These are phyloP conservation scores for Leishmania amazonensis DNA, from an alignment of 208 protist species.

Conservation along the genomic window DNA sequence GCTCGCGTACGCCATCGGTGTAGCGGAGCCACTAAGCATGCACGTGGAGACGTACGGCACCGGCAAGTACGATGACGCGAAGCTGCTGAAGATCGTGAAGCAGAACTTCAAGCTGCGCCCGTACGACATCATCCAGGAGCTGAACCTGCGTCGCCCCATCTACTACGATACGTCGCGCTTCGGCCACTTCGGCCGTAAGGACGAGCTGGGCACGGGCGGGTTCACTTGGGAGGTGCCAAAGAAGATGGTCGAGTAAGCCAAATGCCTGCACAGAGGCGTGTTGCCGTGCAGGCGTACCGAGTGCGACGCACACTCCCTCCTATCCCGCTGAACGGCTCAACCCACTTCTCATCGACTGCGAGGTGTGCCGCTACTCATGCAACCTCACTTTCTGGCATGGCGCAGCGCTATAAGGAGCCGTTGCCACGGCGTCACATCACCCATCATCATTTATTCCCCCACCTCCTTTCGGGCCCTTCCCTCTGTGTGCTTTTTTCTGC, in stretches of 20 bases:
- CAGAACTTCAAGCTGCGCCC: conserved; percentile 99
- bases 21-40: conserved; percentile 97
- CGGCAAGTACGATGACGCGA: conserved; percentile 79
- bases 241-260: conserved; percentile 82
- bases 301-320: background rate
- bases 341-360: background rate
- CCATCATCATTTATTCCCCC: background rate
- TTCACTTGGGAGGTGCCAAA: conserved; percentile 99
- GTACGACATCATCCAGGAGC: conserved; percentile 96
- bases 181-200: conserved; percentile 99
- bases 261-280: background rate
- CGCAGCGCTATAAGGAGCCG: background rate
- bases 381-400: background rate
- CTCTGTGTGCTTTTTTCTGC: background rate
- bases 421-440: background rate
- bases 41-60: conserved; percentile 99
- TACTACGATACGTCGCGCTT: conserved; percentile 98
- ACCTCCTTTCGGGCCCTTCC: background rate
- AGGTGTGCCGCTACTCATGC: background rate
- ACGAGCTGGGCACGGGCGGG: conserved; percentile 80
- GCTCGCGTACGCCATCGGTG: conserved; percentile 99
- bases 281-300: background rate
- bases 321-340: background rate
- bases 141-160: conserved; percentile 96
- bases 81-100: conserved; percentile 90